phyloP scores from a whole-genome alignment of 2,329 filamentous ascomycete genomes.

The Trichoderma koningiopsis region DNA sequence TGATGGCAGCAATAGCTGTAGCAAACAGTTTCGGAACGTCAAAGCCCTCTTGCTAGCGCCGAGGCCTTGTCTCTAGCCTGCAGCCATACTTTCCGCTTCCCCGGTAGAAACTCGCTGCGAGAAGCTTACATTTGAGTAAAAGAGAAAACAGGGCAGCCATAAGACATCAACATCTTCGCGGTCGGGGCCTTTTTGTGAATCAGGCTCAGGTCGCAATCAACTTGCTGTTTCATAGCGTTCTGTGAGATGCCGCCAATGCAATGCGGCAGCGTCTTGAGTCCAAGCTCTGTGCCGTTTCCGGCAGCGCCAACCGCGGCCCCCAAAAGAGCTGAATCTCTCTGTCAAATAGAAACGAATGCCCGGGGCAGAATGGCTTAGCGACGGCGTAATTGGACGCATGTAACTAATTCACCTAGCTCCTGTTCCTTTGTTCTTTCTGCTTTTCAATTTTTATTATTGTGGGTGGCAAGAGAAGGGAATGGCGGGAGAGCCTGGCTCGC shows the following conservation, averaged over 20 bases:
- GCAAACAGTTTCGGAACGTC: constrained; percentile 2
- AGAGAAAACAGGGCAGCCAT: background rate
- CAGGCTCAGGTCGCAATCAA: constrained; percentile 6
- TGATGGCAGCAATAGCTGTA: constrained; percentile 1
- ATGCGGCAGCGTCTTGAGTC: background rate
- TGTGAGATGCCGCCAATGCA: constrained; percentile 16
- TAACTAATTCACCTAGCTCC: background rate
- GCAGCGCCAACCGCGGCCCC: background rate
- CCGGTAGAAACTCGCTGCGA: background rate
- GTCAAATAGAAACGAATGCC: background rate
- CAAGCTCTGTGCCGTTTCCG: background rate
- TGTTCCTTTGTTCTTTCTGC: background rate
- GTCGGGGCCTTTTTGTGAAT: background rate
- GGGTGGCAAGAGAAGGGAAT: constrained; percentile 24
- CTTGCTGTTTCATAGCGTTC: constrained; percentile 8
- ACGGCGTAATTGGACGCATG: constrained; percentile 6
- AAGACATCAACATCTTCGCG: background rate
- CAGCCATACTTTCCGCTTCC: constrained; percentile 2
- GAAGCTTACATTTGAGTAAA: background rate
- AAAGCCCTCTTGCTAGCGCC: constrained; percentile 17
- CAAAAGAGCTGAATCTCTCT: background rate
- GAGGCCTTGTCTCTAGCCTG: constrained; percentile 5
- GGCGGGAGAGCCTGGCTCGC: constrained; percentile 24
- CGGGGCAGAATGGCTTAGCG: constrained; percentile 13
- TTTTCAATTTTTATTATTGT: background rate